Percentiles rank a stretch among this genome's conserved stretches.
phyloP scores from a whole-genome alignment of 2,329 filamentous ascomycete genomes.

The Colletotrichum camelliae region DNA sequence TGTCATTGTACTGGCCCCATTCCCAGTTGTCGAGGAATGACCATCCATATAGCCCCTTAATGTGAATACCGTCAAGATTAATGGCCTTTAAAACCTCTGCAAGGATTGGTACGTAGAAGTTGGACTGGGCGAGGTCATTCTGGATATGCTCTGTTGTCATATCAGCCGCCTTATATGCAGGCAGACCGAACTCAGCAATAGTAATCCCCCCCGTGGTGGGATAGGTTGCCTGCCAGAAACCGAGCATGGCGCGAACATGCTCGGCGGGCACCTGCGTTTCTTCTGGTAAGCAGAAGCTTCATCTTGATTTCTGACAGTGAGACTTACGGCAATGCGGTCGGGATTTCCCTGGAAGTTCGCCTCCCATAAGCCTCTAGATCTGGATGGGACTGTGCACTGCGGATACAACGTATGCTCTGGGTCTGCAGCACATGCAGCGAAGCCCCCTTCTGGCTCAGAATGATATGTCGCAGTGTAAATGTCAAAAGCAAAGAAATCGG shows the following conservation, averaged over 20 bases:
- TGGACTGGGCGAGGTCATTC: constrained; percentile 50
- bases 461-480: constrained; percentile 51
- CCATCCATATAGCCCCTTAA: constrained; percentile 61
- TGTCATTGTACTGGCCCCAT: constrained; percentile 36
- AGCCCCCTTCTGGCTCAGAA: not conserved
- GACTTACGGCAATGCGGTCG: constrained; percentile 39
- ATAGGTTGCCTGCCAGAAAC: constrained; percentile 64
- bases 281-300: not conserved
- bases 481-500: constrained; percentile 63
- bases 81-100: constrained; percentile 57
- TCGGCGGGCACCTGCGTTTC: constrained; percentile 47
- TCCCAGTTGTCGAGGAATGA: constrained; percentile 56
- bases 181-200: constrained; percentile 63
- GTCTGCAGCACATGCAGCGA: not conserved
- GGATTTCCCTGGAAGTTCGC: constrained; percentile 57
- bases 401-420: constrained; percentile 31
- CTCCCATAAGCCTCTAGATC: not conserved
- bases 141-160: constrained; percentile 47
- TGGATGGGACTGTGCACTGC: constrained; percentile 44
- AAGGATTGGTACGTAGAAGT: constrained; percentile 61
- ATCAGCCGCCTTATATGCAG: constrained; percentile 51
- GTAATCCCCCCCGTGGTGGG: constrained; percentile 40
- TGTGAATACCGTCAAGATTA: constrained; percentile 59
- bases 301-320: not conserved
- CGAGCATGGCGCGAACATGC: constrained; percentile 57